A percentile compares a stretch with the other conserved stretches of the same genome.
These are phyloP conservation scores for Heritiera littoralis DNA, from an alignment of 345 rosid species.

Conservation along the genomic window DNA sequence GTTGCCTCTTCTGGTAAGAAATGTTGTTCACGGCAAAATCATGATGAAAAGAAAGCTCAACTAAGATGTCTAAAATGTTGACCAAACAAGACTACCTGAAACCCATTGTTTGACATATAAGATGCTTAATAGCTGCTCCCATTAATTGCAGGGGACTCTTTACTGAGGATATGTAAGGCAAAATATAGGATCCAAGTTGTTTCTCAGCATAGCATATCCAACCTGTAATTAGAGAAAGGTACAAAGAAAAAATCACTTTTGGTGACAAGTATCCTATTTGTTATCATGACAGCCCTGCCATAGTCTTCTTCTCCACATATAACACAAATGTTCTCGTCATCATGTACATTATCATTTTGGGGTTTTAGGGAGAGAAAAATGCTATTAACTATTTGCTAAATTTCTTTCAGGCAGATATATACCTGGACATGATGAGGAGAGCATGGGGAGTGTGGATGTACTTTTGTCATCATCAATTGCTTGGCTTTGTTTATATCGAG, in stretches of 20 bases:
- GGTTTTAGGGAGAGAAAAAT: neutral
- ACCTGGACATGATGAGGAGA: constrained; percentile 97
- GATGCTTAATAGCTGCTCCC: constrained; percentile 79
- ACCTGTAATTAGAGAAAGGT: constrained; percentile 52
- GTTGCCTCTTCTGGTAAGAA: neutral
- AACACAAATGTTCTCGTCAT: neutral
- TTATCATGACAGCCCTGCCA: neutral
- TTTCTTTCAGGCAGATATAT: neutral
- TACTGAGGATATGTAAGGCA: constrained; percentile 83
- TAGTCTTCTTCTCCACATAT: neutral
- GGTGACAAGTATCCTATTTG: neutral
- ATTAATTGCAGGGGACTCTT: constrained; percentile 96
- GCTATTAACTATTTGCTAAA: neutral
- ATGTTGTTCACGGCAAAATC: neutral
- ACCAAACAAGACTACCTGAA: constrained; percentile 52
- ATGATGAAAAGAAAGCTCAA: constrained; percentile 8
- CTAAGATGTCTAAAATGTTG: neutral
- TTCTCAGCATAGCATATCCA: constrained; percentile 99
- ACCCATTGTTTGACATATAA: constrained; percentile 61
- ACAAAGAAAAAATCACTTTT: neutral
- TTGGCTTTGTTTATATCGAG: constrained; percentile 58
- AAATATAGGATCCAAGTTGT: constrained; percentile 77
- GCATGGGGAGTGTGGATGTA: constrained; percentile 62
- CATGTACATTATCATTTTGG: neutral
- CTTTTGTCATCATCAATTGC: constrained; percentile 37